phyloP scores from a whole-genome alignment of 2,329 filamentous ascomycete species.

The Diaporthe citri region DNA sequence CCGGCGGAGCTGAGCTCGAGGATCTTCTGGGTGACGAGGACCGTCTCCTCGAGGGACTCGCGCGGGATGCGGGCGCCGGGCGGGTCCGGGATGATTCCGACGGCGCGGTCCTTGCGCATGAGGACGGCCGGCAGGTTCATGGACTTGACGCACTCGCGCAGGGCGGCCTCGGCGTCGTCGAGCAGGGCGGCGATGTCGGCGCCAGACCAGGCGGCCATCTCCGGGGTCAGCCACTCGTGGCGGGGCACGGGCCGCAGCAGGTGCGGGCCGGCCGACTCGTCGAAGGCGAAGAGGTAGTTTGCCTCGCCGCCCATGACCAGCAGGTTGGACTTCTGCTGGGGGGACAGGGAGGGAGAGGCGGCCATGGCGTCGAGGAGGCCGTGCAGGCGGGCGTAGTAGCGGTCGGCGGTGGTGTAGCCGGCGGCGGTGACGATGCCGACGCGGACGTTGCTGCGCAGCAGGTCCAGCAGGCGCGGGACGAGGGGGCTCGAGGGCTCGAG shows the following conservation, averaged over 20 bases:
- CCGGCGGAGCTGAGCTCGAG: slow-evolving; percentile 84
- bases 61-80: slow-evolving; percentile 78
- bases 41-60: slow-evolving; percentile 94
- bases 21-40: slow-evolving; percentile 92
- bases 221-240: slow-evolving; percentile 79
- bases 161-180: slow-evolving; percentile 86
- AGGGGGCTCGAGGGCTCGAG: slow-evolving; percentile 82
- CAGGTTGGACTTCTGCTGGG: slow-evolving; percentile 79
- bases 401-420: slow-evolving; percentile 88
- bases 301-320: slow-evolving; percentile 96
- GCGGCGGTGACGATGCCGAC: slow-evolving; percentile 97
- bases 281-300: slow-evolving; percentile 92
- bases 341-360: slow-evolving; percentile 68
- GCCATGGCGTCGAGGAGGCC: slow-evolving; percentile 87
- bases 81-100: slow-evolving; percentile 79
- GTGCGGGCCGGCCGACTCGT: slow-evolving; percentile 68
- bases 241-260: slow-evolving; percentile 77
- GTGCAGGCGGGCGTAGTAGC: slow-evolving; percentile 88
- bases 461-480: slow-evolving; percentile 74
- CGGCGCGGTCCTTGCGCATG: slow-evolving; percentile 89
- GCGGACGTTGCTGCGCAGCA: slow-evolving; percentile 82
- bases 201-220: slow-evolving; percentile 84
- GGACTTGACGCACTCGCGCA: slow-evolving; percentile 83
- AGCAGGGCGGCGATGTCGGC: slow-evolving; percentile 83
- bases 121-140: slow-evolving; percentile 84